Conservation (phyloP, 1,284 basidiomycete genomes). For the Flammula alnicola region DNA sequence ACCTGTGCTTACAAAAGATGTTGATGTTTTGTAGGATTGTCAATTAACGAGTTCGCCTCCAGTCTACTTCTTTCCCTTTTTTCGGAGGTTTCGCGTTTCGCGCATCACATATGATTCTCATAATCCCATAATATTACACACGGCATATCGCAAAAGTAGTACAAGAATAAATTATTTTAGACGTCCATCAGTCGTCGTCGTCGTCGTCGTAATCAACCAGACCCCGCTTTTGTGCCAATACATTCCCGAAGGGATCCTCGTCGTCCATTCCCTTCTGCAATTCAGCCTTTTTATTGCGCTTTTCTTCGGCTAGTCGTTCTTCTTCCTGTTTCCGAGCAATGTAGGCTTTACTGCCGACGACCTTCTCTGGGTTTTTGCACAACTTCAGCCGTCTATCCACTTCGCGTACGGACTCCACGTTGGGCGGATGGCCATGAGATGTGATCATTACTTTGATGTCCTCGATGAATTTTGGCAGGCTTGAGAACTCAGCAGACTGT, state of each 20-base stretch:
- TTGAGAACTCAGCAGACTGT: slow-evolving; percentile 30
- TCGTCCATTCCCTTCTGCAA: slow-evolving; percentile 53
- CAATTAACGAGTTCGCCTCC: too few relatives aligned
- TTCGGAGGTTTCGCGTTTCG: too few relatives aligned
- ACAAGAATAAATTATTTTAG: slow-evolving; percentile 6
- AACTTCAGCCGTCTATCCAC: slow-evolving; percentile 83
- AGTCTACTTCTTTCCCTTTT: too few relatives aligned
- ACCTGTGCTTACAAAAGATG: too few relatives aligned
- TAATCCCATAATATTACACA: too few relatives aligned
- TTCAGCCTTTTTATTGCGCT: slow-evolving; percentile 67
- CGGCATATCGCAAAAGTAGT: not conserved
- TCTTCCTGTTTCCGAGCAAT: slow-evolving; percentile 66
- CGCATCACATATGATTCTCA: too few relatives aligned
- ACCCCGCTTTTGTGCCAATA: slow-evolving; percentile 42
- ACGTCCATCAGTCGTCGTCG: slow-evolving; percentile 43
- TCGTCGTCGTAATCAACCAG: slow-evolving; percentile 65
- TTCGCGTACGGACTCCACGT: slow-evolving; percentile 84
- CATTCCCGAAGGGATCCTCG: slow-evolving; percentile 71
- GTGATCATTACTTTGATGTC: slow-evolving; percentile 63
- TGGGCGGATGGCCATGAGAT: slow-evolving; percentile 62
- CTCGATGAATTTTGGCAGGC: slow-evolving; percentile 43
- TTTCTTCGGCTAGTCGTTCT: slow-evolving; percentile 66
- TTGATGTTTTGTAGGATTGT: too few relatives aligned
- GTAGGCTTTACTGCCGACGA: slow-evolving; percentile 84
- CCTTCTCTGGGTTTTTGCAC: slow-evolving; percentile 94